Conservation (phyloP, 2,329 filamentous ascomycete genomes). For the Magnaporthiopsis rhizophila region DNA sequence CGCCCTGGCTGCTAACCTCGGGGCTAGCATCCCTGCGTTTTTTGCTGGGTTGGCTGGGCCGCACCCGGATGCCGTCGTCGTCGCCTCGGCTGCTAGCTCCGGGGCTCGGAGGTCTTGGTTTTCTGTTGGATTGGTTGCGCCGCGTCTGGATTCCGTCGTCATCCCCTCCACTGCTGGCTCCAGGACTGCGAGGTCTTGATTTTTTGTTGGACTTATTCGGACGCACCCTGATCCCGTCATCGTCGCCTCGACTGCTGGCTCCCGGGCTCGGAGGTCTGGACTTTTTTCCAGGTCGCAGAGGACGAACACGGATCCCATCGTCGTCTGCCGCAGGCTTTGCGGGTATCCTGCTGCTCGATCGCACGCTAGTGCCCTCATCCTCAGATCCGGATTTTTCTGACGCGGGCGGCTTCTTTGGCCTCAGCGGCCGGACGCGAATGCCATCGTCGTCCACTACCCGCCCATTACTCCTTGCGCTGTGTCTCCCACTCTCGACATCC, state of each 20-base stretch:
- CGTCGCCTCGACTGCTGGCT: constrained; percentile 6
- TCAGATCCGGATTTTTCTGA: not conserved
- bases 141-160: constrained; percentile 20
- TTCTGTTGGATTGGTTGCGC: constrained; percentile 9
- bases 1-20: not conserved
- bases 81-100: not conserved
- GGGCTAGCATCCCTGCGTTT: not conserved
- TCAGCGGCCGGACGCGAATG: constrained; percentile 30
- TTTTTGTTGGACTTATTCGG: constrained; percentile 10
- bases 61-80: not conserved
- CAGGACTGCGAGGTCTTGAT: not conserved
- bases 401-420: constrained; percentile 7
- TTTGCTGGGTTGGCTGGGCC: constrained; percentile 13
- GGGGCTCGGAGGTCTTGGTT: not conserved
- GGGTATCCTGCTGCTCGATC: not conserved
- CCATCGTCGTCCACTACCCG: constrained; percentile 21
- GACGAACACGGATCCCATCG: constrained; percentile 16
- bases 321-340: constrained; percentile 10
- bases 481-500: constrained; percentile 11
- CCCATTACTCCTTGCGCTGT: constrained; percentile 14
- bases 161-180: not conserved
- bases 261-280: not conserved
- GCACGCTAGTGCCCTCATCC: constrained; percentile 3
- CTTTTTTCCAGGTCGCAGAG: constrained; percentile 1
- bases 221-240: constrained; percentile 19